Evolutionary conservation across 78 protist genomes (phyloP).

Genomic region (Dictyostelium discoideum): DNA sequence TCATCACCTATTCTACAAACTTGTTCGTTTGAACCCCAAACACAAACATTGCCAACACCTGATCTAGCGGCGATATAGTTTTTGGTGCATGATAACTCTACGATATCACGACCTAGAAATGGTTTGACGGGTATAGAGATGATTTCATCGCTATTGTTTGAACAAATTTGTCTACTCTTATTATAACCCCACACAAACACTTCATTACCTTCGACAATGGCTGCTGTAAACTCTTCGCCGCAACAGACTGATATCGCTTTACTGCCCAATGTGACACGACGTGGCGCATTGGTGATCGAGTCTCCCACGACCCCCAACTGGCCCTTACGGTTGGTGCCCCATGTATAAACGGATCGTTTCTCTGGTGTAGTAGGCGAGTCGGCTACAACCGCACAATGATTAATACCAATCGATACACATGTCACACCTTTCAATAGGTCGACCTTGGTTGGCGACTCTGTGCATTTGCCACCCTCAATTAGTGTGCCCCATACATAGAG

Average conservation of each 20-base stretch:
- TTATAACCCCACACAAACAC: conserved; percentile 78
- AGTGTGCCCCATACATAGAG: conserved; percentile 63
- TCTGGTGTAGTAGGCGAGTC: conserved; percentile 46
- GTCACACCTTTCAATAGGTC: conserved; percentile 61
- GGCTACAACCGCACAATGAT: conserved; percentile 67
- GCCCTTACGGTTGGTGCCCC: conserved; percentile 61
- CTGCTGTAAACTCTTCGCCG: conserved; percentile 68
- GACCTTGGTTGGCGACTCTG: conserved; percentile 45
- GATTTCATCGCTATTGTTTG: conserved; percentile 57
- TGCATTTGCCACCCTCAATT: conserved; percentile 12
- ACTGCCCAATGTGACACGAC: conserved; percentile 62
- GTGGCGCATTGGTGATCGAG: conserved; percentile 65
- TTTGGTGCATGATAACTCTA: conserved; percentile 32
- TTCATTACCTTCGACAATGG: conserved; percentile 78
- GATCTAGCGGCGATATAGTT: conserved; percentile 52
- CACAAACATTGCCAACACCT: conserved; percentile 27
- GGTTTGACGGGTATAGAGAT: conserved; percentile 59
- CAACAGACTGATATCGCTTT: conserved; percentile 36
- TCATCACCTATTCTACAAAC: conserved; percentile 50
- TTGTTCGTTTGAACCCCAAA: conserved; percentile 66
- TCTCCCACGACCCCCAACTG: conserved; percentile 75
- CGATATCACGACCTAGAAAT: conserved; percentile 62
- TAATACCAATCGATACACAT: conserved; percentile 26
- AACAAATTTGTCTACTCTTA: conserved; percentile 40
- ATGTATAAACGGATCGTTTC: conserved; percentile 33